These are phyloP conservation scores for Sphaerostilbella broomeana DNA, from an alignment of 2,329 filamentous ascomycete genomes.

Conservation along the genomic window DNA sequence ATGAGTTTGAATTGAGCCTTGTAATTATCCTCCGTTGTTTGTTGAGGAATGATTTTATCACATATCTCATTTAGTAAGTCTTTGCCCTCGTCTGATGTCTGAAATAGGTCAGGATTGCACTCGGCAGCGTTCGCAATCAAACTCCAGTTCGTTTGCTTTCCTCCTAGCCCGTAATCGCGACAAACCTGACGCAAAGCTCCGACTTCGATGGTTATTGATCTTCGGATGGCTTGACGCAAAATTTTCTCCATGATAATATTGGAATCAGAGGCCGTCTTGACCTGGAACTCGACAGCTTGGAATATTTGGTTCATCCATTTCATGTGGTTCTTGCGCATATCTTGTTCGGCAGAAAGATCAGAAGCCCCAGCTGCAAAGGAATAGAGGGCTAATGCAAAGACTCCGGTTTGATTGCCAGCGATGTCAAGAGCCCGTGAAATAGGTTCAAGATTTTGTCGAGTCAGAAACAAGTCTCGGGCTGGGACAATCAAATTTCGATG, in stretches of 20 bases:
- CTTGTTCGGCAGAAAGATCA: conserved; percentile 20
- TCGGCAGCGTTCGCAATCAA: conserved; percentile 35
- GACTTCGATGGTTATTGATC: conserved; percentile 31
- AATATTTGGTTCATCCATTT: conserved; percentile 35
- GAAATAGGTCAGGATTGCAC: conserved; percentile 44
- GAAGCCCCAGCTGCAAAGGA: conserved; percentile 31
- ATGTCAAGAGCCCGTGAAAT: conserved; percentile 36
- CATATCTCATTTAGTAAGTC: conserved; percentile 36
- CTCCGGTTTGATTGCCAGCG: conserved; percentile 27
- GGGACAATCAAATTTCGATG: conserved; percentile 46
- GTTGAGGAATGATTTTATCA: conserved; percentile 24
- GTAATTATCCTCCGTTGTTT: conserved; percentile 16
- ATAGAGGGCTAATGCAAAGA: conserved; percentile 40
- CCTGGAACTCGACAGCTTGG: conserved; percentile 23
- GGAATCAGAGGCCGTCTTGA: conserved; percentile 21
- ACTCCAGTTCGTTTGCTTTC: conserved; percentile 34
- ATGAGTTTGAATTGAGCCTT: conserved; percentile 31
- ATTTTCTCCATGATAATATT: conserved; percentile 26
- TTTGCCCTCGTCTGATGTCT: conserved; percentile 33
- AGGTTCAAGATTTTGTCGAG: conserved; percentile 34
- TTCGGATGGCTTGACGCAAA: conserved; percentile 24
- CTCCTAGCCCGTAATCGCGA: conserved; percentile 33
- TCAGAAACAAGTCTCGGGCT: conserved; percentile 41
- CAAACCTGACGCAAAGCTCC: conserved; percentile 38
- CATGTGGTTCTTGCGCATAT: conserved; percentile 28